Evolutionary conservation across 495 filamentous ascomycete species (phyloP), one percentile per base, ranked within the genome.

Genomic region (Antarctomyces pellizariae): DNA sequence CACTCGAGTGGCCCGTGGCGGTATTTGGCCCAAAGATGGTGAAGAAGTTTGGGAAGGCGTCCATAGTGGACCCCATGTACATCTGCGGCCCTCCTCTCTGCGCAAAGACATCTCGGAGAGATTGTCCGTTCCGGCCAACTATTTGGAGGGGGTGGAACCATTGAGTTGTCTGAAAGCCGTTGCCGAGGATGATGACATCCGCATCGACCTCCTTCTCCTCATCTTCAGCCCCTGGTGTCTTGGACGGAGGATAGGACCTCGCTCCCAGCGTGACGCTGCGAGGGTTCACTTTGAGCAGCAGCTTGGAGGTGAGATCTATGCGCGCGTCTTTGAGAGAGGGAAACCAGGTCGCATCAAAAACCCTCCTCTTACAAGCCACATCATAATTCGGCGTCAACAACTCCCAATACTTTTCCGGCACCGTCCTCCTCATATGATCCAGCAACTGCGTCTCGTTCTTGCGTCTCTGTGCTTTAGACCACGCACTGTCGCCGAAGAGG

Each of bases 1-100:
- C 65, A 18, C 57, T 66, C 1, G 50, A 56, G 43, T 75, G 71
- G 0, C 70, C 70, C 1, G 64, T 73, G 0, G 48, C 57, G 0
- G 64, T 70, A 32, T 75, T 73, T 0, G 70, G 70, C 0, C 70
- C 70, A 36, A 67, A 64, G 4, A 75, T 42, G 20, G 70, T 56
- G 46, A 75, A 75, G 43, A 73, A 64, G 30, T 75, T 75, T 0
- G 70, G 70, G 39, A 70, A 75, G 0, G 57, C 55, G 30, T 71
- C 62, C 46, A 75, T 52, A 2, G 67, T 64, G 22, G 60, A 62
- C 3, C 66, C 67, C 28, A 62, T 56, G 40, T 75, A 75, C 3
- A 67, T 62, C 31, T 67, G 64, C 0, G 68, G 43, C 0, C 64
- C 63, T 8, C 51, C 64, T 16, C 53, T 42, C 30, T 56, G 49